Evolutionary conservation across 2,329 filamentous ascomycete genomes (phyloP).

Genomic region (Grosmannia serpens): DNA sequence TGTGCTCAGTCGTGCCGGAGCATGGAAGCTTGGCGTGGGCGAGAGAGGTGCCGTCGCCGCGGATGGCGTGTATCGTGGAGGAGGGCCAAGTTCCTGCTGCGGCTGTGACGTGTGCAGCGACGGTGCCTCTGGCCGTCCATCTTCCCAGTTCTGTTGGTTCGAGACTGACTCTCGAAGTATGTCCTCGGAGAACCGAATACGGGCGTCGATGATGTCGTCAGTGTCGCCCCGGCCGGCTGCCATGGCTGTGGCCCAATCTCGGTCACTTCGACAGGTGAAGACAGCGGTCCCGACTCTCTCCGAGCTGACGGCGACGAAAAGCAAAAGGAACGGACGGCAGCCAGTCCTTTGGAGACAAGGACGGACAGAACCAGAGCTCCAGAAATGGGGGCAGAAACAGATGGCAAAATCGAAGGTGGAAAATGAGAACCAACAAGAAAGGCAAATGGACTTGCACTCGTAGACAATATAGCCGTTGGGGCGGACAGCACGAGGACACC

Average conservation of each 20-base stretch:
- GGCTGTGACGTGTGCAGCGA: not conserved
- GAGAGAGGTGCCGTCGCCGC: not conserved
- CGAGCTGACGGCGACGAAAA: too few species aligned
- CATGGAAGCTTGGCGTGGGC: not conserved
- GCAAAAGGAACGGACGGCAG: too few species aligned
- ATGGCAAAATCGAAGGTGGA: too few species aligned
- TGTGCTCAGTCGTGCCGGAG: conserved; percentile 12
- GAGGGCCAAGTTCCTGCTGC: not conserved
- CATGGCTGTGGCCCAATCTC: conserved; percentile 2
- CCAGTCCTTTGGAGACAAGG: too few species aligned
- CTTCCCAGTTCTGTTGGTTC: not conserved
- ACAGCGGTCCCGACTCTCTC: too few species aligned
- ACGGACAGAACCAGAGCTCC: too few species aligned
- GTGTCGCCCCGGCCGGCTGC: conserved; percentile 7
- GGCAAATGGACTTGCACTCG: too few species aligned
- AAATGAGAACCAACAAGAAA: too few species aligned
- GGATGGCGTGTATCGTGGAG: not conserved
- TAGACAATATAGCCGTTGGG: too few species aligned
- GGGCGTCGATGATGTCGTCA: conserved; percentile 5
- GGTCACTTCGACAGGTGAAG: not conserved
- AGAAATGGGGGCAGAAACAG: too few species aligned
- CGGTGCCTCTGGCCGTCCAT: not conserved
- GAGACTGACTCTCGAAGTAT: conserved; percentile 8
- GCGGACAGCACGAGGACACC: too few species aligned
- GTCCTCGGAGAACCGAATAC: conserved; percentile 18